Percentiles rank a stretch among this genome's conserved stretches.
Evolutionary conservation across 2,329 filamentous ascomycete species (phyloP).

Genomic region (Volutella citrinella): DNA sequence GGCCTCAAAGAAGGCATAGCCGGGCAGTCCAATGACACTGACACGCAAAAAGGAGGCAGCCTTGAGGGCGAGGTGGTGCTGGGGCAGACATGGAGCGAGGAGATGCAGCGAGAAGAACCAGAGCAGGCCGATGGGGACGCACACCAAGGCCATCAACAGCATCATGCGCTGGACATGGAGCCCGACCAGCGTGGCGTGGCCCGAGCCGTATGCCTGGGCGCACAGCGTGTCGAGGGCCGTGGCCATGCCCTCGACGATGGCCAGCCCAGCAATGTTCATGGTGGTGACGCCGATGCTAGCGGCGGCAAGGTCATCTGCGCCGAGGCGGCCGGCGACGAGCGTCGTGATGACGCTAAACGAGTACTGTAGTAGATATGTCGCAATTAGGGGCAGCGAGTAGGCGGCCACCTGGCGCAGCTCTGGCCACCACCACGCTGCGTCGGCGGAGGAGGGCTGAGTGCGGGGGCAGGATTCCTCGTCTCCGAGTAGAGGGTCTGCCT

Average conservation of each 20-base stretch:
- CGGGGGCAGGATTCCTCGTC: too few relatives aligned
- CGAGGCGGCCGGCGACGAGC: conserved; percentile 49
- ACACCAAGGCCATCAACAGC: conserved; percentile 43
- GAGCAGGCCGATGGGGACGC: conserved; percentile 45
- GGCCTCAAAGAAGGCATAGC: conserved; percentile 52
- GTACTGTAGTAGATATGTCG: conserved; percentile 54
- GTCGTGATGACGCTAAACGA: conserved; percentile 50
- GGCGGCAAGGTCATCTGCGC: conserved; percentile 50
- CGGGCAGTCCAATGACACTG: conserved; percentile 47
- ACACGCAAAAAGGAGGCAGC: conserved; percentile 48
- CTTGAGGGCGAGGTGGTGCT: conserved; percentile 43
- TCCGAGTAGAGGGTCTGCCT: too few relatives aligned
- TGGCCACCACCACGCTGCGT: too few relatives aligned
- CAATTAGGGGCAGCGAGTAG: conserved; percentile 43
- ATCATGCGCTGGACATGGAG: conserved; percentile 52
- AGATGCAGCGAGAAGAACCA: conserved; percentile 49
- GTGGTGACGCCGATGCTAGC: conserved; percentile 51
- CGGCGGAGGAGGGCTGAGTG: too few relatives aligned
- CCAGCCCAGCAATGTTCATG: conserved; percentile 51
- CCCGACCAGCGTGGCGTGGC: conserved; percentile 45
- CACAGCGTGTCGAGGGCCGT: conserved; percentile 25
- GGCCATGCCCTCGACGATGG: conserved; percentile 33
- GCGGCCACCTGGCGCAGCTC: conserved; percentile 16
- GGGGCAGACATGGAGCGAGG: conserved; percentile 42
- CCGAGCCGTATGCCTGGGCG: conserved; percentile 29